These are phyloP conservation scores for Maudiozyma saulgeensis DNA, from an alignment of 805 yeast species.

Conservation along the genomic window DNA sequence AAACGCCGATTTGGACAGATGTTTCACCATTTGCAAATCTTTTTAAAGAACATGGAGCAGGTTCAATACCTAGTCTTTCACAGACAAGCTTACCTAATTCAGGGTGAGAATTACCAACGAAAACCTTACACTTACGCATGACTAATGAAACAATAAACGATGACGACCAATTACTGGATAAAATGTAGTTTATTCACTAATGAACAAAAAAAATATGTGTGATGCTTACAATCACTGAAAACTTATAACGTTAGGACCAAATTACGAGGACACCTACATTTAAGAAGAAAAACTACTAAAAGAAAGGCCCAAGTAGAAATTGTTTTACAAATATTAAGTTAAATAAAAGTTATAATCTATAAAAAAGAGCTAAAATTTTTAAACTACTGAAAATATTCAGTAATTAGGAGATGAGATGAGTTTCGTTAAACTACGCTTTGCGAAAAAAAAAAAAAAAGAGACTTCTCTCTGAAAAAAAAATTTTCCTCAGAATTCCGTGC, in stretches of 20 bases:
- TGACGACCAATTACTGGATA: background rate
- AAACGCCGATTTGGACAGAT: conserved; percentile 86
- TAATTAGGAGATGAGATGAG: background rate
- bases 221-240: background rate
- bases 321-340: too few relatives aligned
- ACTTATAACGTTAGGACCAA: background rate
- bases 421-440: background rate
- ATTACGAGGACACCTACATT: background rate
- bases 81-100: conserved; percentile 87
- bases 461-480: background rate
- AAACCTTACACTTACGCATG: conserved; percentile 96
- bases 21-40: conserved; percentile 98
- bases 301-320: background rate
- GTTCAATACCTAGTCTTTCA: conserved; percentile 80
- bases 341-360: background rate
- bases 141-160: background rate
- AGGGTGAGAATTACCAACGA: conserved; percentile 95
- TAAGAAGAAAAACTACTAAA: background rate
- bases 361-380: background rate
- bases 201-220: background rate
- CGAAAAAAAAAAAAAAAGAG: background rate
- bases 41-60: conserved; percentile 85
- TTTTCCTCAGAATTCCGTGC: background rate
- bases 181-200: background rate
- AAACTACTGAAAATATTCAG: background rate